These are phyloP conservation scores for Rehmannia glutinosa DNA, from an alignment of 257 asterid genomes.

Conservation along the genomic window DNA sequence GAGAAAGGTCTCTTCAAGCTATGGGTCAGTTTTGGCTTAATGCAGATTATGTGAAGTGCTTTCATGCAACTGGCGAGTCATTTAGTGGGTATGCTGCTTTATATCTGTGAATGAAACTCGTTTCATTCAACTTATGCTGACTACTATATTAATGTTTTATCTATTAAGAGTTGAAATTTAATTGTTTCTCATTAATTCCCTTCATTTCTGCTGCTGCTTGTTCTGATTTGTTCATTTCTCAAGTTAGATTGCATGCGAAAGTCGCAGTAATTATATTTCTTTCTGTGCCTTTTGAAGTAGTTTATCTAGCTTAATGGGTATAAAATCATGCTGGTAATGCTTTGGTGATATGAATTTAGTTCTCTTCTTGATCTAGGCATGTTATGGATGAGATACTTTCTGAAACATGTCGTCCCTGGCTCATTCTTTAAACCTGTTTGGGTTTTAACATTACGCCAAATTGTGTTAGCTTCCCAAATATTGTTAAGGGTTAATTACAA, in stretches of 20 bases:
- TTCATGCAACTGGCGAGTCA: conserved; percentile 79
- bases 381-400: too few species aligned
- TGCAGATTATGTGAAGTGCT: conserved; percentile 91
- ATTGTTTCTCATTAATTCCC: background rate
- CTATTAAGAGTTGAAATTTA: background rate
- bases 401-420: too few species aligned
- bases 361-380: too few species aligned
- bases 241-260: background rate
- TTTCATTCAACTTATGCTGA: background rate
- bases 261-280: background rate
- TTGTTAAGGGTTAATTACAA: too few species aligned
- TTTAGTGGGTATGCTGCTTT: conserved; percentile 72
- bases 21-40: conserved; percentile 93
- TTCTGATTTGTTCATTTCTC: background rate
- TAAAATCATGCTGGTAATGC: too few species aligned
- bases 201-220: background rate
- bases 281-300: background rate
- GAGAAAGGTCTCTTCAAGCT: conserved; percentile 64
- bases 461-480: too few species aligned
- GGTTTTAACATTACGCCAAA: too few species aligned
- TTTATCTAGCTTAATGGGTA: too few species aligned
- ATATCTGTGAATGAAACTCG: background rate
- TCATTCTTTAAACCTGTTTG: too few species aligned
- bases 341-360: too few species aligned
- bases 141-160: background rate